These are phyloP conservation scores for Pascua guehoae DNA, from an alignment of 1,284 basidiomycete genomes.

Conservation along the genomic window DNA sequence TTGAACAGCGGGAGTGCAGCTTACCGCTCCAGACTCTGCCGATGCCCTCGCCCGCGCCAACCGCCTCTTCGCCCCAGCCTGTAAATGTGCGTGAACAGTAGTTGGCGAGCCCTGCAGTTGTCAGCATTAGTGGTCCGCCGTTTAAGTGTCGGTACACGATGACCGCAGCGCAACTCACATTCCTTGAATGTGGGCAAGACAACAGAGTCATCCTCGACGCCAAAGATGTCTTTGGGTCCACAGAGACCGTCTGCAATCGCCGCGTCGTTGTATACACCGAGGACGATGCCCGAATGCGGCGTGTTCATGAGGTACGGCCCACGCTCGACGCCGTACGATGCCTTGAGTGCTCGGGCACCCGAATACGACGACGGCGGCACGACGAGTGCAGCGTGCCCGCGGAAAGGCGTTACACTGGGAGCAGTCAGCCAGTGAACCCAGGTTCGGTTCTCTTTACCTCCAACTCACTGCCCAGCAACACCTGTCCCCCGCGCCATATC, in stretches of 20 bases:
- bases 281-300: slow-evolving; percentile 22
- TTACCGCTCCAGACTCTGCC: slow-evolving; percentile 24
- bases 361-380: slow-evolving; percentile 22
- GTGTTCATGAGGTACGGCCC: slow-evolving; percentile 30
- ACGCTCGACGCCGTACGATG: slow-evolving; percentile 23
- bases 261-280: slow-evolving; percentile 15
- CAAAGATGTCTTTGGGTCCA: slow-evolving; percentile 10
- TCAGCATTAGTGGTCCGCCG: background rate
- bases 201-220: slow-evolving; percentile 16
- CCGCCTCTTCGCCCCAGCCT: slow-evolving; percentile 24
- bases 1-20: background rate
- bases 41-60: slow-evolving; percentile 25
- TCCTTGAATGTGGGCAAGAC: slow-evolving; percentile 6
- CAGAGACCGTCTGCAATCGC: slow-evolving; percentile 2
- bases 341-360: slow-evolving; percentile 11
- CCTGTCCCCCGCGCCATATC: background rate
- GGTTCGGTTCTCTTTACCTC: no score
- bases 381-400: slow-evolving; percentile 26
- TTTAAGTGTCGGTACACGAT: background rate
- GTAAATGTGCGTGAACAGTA: slow-evolving; percentile 18
- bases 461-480: slow-evolving; percentile 1
- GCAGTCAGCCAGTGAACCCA: background rate
- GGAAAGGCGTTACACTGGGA: slow-evolving; percentile 22
- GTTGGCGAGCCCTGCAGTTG: slow-evolving; percentile 1
- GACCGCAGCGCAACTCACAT: background rate